phyloP scores from a whole-genome alignment of 345 rosid species.

The Geranium rotundifolium region DNA sequence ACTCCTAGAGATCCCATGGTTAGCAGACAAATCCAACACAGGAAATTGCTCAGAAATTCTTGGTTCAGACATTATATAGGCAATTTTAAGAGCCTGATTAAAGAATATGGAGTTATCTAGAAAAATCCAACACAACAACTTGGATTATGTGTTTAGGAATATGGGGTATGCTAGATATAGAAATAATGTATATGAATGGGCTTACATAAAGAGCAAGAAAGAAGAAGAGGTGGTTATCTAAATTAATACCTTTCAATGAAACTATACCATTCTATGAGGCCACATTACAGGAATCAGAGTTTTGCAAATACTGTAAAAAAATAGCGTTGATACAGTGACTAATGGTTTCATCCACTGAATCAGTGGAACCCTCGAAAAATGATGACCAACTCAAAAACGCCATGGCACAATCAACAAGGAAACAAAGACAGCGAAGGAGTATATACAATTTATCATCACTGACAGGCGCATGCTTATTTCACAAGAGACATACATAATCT shows the following conservation, averaged over 20 bases:
- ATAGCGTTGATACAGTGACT: background rate
- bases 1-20: conserved; percentile 50
- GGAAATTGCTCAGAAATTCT: conserved; percentile 41
- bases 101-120: conserved; percentile 6
- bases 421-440: no score
- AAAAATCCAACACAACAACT: no score
- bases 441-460: no score
- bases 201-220: background rate
- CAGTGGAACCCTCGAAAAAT: background rate
- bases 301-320: no score
- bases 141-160: no score
- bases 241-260: background rate
- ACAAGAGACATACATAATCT: no score
- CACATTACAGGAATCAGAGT: background rate
- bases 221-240: background rate
- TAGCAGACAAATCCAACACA: conserved; percentile 52
- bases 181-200: background rate
- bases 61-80: conserved; percentile 26
- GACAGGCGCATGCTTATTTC: no score
- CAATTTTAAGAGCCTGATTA: conserved; percentile 7
- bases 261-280: background rate
- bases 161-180: conserved; percentile 12
- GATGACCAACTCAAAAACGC: background rate
- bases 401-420: background rate
- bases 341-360: background rate